Evolutionary conservation across 345 rosid species (phyloP).

Genomic region (Erodium maritimum): DNA sequence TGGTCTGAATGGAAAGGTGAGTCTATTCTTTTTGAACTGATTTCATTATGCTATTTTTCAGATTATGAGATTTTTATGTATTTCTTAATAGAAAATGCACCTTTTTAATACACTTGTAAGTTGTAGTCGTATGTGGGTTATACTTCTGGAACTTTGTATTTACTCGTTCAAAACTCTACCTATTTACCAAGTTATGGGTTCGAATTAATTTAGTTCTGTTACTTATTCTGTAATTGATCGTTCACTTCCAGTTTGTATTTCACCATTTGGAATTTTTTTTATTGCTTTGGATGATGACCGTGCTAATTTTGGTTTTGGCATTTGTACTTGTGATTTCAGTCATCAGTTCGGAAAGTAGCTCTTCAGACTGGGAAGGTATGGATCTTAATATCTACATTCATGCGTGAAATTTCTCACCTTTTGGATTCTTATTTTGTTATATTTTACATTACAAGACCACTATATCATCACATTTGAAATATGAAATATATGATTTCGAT

Average conservation of each 20-base stretch:
- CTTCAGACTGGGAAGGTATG: conserved; percentile 72
- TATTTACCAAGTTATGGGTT: no score
- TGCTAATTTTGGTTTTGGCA: neutral
- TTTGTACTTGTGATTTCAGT: conserved; percentile 32
- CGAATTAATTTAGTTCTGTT: neutral
- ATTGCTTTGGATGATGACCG: neutral
- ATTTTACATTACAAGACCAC: neutral
- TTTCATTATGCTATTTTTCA: neutral
- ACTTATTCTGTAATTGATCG: neutral
- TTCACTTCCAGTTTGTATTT: no score
- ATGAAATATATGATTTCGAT: no score
- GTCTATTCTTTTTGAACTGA: neutral
- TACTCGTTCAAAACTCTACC: no score
- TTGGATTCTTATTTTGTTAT: neutral
- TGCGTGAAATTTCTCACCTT: neutral
- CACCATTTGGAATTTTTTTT: neutral
- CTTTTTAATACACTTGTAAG: no score
- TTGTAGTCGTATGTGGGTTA: neutral
- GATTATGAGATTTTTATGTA: neutral
- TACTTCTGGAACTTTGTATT: no score
- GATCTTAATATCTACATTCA: conserved; percentile 1
- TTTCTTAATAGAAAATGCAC: no score
- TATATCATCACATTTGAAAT: conserved; percentile 1
- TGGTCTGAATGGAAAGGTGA: conserved; percentile 49
- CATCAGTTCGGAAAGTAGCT: conserved; percentile 70